Base-by-base conservation (phyloP, 805 yeast genomes). In the Sugiyamaella smithiae region DNA sequence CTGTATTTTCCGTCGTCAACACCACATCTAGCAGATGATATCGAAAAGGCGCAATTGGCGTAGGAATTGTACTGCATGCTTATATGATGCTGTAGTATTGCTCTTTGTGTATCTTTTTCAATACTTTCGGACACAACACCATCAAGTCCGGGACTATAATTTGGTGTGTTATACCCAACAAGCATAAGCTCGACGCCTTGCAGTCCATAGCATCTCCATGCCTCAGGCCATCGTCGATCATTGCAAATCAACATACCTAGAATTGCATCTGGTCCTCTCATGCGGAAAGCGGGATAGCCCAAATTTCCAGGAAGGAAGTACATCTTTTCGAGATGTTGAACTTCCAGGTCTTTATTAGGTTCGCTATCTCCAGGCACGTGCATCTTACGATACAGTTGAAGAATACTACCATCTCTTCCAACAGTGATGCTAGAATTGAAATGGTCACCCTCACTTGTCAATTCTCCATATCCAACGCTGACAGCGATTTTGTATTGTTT, bases 141-240 rank as follows among this genome's bases (percentile, higher is more conserved):
- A 33, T 33, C 20, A 33, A 17, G 20, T 33, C 20, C 38, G 7
- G 38, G 29, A 26, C 29, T 26, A 26, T 26, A 26, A 26, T 26
- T 26, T 26, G 29, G 29, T 11, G 29, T 33, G 14, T 33, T 33
- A 17, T 33, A 33, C 11, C 20, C 20, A 9, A 17, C 17, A 45
- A 22, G 35, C 17, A 40, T 25, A 8, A 33, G 12, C 9, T 33
- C 38, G 9, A 17, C 38, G 20, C 38, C 38, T 33, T 33, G 38
- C 20, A 33, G 38, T 9, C 20, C 38, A 33, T 33, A 33, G 9
- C 20, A 14, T 33, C 38, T 33, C 38, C 38, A 33, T 9, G 38
- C 38, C 20, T 33, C 38, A 9, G 38, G 38, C 38, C 38, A 33
- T 33, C 38, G 38, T 33, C 38, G 17, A 33, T 33, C 38, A 33